Conservation (phyloP, 345 rosid species). For the Gossypium arboreum region DNA sequence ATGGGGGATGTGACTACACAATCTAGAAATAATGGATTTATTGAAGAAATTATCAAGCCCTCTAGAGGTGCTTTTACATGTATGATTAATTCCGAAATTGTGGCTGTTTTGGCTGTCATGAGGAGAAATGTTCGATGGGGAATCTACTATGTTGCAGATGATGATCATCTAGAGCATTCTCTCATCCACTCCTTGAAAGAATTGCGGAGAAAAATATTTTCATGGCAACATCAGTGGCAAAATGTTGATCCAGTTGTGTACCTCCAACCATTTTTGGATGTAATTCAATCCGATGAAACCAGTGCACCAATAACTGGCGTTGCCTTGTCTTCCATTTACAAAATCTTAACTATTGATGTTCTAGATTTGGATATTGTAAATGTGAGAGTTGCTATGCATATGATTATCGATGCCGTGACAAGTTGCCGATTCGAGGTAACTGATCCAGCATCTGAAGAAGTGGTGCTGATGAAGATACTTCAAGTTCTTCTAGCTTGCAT, state of each 20-base stretch:
- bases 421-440: constrained; percentile 75
- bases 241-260: constrained; percentile 48
- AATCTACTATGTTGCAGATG: constrained; percentile 46
- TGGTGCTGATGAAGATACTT: constrained; percentile 74
- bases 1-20: constrained; percentile 47
- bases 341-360: constrained; percentile 61
- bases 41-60: constrained; percentile 31
- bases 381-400: constrained; percentile 58
- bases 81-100: constrained; percentile 65
- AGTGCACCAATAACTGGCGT: constrained; percentile 79
- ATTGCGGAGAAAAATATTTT: constrained; percentile 57
- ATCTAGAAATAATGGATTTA: constrained; percentile 29
- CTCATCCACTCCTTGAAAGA: constrained; percentile 66
- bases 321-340: constrained; percentile 74
- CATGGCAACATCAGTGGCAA: constrained; percentile 54
- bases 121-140: constrained; percentile 81
- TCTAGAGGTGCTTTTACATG: constrained; percentile 50
- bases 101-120: constrained; percentile 76
- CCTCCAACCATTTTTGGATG: constrained; percentile 71
- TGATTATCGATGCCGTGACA: constrained; percentile 64
- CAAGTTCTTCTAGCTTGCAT: constrained; percentile 78
- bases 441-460: constrained; percentile 75
- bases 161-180: constrained; percentile 69
- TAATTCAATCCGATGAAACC: constrained; percentile 67
- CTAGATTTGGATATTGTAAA: constrained; percentile 50